These are phyloP conservation scores for Cladophialophora immunda DNA, from an alignment of 2,329 filamentous ascomycete species.

Conservation along the genomic window DNA sequence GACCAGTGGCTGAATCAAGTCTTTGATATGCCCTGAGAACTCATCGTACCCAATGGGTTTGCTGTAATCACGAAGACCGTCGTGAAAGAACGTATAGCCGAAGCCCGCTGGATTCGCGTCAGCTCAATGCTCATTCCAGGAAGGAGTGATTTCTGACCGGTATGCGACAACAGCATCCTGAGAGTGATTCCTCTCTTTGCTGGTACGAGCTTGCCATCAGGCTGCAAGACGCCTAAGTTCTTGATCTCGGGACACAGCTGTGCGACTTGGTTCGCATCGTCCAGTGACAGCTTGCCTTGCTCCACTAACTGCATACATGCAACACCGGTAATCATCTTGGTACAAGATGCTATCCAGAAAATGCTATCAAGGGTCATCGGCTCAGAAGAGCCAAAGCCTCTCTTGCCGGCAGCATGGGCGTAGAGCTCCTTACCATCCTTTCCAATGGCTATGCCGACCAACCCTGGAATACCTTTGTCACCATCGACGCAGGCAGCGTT, in stretches of 20 bases:
- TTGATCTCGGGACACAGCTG: conserved; percentile 54
- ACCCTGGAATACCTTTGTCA: conserved; percentile 48
- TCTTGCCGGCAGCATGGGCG: conserved; percentile 42
- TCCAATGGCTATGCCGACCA: conserved; percentile 41
- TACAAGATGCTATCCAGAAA: conserved; percentile 65
- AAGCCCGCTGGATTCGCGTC: conserved; percentile 44
- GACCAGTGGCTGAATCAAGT: conserved; percentile 62
- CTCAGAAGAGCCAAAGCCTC: conserved; percentile 33
- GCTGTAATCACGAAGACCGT: conserved; percentile 48
- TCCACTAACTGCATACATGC: conserved; percentile 68
- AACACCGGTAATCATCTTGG: conserved; percentile 63
- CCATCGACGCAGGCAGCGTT: conserved; percentile 45
- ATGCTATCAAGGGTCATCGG: conserved; percentile 42
- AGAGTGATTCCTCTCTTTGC: conserved; percentile 57
- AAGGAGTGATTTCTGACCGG: conserved; percentile 50
- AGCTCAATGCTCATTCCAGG: conserved; percentile 15
- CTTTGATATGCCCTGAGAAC: conserved; percentile 63
- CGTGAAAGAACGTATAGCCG: conserved; percentile 58
- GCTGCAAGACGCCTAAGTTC: conserved; percentile 54
- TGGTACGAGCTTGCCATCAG: conserved; percentile 44
- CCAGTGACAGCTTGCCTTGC: conserved; percentile 57
- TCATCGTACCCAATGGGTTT: conserved; percentile 65
- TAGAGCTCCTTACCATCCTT: conserved; percentile 41
- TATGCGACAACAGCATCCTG: conserved; percentile 60
- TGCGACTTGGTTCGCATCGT: conserved; percentile 58